Conservation (phyloP, 345 rosid species). For the Anastatica hierochuntica region DNA sequence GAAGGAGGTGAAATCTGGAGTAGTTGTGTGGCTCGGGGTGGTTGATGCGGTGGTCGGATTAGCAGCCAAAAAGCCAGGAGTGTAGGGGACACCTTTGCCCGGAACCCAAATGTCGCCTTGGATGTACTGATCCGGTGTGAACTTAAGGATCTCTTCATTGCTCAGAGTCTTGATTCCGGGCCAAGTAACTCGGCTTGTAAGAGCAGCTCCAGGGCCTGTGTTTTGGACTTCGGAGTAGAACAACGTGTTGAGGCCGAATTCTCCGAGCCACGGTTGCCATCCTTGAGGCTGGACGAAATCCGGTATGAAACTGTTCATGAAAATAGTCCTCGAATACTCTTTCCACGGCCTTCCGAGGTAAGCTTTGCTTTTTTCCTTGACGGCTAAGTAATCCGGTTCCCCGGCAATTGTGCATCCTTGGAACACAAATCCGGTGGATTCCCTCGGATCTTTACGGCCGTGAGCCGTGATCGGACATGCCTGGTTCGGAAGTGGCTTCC, state of each 20-base stretch:
- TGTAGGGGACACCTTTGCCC: conserved; percentile 41
- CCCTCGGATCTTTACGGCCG: conserved; percentile 37
- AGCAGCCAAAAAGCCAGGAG: conserved; percentile 23
- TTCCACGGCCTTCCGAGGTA: conserved; percentile 79
- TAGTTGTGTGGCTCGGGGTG: not conserved
- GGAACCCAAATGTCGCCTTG: conserved; percentile 47
- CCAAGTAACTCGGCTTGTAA: conserved; percentile 48
- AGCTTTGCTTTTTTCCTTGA: conserved; percentile 30
- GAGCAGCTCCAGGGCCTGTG: conserved; percentile 68
- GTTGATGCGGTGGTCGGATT: conserved; percentile 1
- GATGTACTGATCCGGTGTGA: conserved; percentile 36
- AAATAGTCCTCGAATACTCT: conserved; percentile 44
- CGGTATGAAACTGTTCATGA: conserved; percentile 59
- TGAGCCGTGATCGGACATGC: conserved; percentile 58
- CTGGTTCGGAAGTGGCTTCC: conserved; percentile 53
- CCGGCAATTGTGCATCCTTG: conserved; percentile 66
- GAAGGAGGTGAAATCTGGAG: conserved; percentile 6
- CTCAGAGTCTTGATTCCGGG: conserved; percentile 42
- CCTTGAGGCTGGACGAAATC: conserved; percentile 61
- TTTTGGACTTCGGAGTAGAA: conserved; percentile 55
- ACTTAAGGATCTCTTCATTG: conserved; percentile 20
- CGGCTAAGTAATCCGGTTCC: conserved; percentile 31
- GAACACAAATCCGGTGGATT: conserved; percentile 50
- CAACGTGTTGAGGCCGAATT: conserved; percentile 46
- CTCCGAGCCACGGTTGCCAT: conserved; percentile 60